Base-by-base conservation (phyloP, 805 yeast genomes). In the Myxozyma sirexii region DNA sequence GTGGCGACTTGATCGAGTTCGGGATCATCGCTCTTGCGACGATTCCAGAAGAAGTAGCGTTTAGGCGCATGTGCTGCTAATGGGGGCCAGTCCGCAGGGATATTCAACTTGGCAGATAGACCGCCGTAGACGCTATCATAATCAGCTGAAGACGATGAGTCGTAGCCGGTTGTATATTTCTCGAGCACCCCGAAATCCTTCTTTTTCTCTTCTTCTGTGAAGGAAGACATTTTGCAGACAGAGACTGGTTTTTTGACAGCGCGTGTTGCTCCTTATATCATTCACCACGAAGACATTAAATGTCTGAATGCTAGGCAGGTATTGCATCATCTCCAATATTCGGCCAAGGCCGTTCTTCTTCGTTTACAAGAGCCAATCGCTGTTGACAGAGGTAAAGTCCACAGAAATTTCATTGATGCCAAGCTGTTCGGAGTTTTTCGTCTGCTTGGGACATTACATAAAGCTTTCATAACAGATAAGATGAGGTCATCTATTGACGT, bases 11-110 rank as follows among this genome's bases (percentile, higher is more conserved):
- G 52, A 17, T 62, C 60, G 8, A 64, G 38, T 15, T 63, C 62
- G n/a, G 38, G 23, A n/a, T 35, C 47, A 7, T 23, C 44, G 24
- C 19, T 35, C 3, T 48, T 51, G 8, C 27, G 23, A 3, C 13
- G 15, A 23, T 53, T 53, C 66, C 66, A 62, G 38, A 62, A 62
- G 29, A 45, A 61, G 24, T 54, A 61, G 10, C 26, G 19, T 38
- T 37, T 29, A 4, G 63, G 60, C 31, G 24, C 54, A n/a, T 54
- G 53, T 4, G 56, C 45, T 4, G 65, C 62, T 19, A 61, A 48
- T 15, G 48, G 51, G n/a, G 65, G 65, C 65, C 65, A 61, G 17
- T 58, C 60, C 2, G 29, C 45, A 3, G 65, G 63, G 13, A 61
- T 54, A 38, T 58, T 58, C 21, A 60, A 37, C 39, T 48, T 33